A percentile compares a stretch with the other conserved stretches of the same genome.
These are phyloP conservation scores for Acacia crassicarpa DNA, from an alignment of 306 rosid species.

Conservation along the genomic window DNA sequence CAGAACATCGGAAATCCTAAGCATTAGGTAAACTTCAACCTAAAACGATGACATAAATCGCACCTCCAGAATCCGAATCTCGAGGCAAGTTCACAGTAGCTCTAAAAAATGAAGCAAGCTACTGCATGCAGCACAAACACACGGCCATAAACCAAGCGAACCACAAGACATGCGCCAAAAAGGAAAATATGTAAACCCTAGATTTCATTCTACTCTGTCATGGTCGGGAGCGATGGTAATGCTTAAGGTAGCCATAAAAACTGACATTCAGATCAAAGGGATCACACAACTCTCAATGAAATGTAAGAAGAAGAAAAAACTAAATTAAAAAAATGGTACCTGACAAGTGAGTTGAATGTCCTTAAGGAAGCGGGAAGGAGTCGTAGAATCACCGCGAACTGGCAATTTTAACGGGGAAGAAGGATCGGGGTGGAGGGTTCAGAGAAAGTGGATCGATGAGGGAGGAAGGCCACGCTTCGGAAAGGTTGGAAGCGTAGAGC, in stretches of 20 bases:
- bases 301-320: not conserved
- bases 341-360: slow-evolving; percentile 4
- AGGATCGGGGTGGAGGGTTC: not conserved
- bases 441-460: not conserved
- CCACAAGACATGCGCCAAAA: not conserved
- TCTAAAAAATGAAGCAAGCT: not conserved
- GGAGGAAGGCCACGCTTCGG: slow-evolving; percentile 50
- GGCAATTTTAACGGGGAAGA: not conserved
- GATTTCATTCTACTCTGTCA: slow-evolving; percentile 12
- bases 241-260: not conserved
- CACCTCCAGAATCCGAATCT: slow-evolving; percentile 6
- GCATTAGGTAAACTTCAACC: not conserved
- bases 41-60: not conserved
- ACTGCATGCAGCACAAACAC: slow-evolving; percentile 33
- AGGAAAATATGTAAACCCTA: slow-evolving; percentile 23
- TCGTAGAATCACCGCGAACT: not conserved
- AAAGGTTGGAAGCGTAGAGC: slow-evolving; percentile 45
- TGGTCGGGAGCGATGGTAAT: not conserved
- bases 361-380: not conserved
- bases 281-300: not conserved
- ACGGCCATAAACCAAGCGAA: not conserved
- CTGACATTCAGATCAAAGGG: slow-evolving; percentile 40
- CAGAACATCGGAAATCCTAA: not conserved
- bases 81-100: not conserved
- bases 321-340: slow-evolving; percentile 16